Evolutionary conservation across 2,329 filamentous ascomycete genomes (phyloP).

Genomic region (Apiospora sp.): DNA sequence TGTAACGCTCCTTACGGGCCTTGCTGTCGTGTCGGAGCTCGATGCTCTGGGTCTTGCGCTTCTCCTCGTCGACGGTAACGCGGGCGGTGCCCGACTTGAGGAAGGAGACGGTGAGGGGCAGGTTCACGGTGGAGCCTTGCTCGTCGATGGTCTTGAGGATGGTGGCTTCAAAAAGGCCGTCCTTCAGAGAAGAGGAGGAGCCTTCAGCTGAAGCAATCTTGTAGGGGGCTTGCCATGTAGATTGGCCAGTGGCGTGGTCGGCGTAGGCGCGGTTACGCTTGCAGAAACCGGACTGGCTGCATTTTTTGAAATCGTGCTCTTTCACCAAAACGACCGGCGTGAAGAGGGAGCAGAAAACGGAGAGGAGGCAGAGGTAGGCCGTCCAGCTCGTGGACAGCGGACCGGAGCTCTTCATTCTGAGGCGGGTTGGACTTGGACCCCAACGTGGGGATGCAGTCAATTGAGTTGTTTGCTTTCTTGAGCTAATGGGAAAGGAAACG

Average conservation of each 20-base stretch:
- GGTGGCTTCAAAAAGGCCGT: conserved; percentile 80
- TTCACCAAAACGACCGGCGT: conserved; percentile 81
- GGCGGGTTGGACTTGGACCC: conserved; percentile 29
- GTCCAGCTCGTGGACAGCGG: conserved; percentile 70
- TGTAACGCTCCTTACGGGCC: conserved; percentile 90
- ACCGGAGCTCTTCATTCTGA: conserved; percentile 58
- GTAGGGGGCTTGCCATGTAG: conserved; percentile 80
- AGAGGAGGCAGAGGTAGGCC: conserved; percentile 66
- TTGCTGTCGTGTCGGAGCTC: conserved; percentile 85
- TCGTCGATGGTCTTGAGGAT: conserved; percentile 81
- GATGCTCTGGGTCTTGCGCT: conserved; percentile 86
- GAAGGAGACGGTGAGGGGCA: conserved; percentile 88
- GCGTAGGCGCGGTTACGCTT: conserved; percentile 92
- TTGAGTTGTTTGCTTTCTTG: conserved; percentile 3
- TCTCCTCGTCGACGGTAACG: conserved; percentile 91
- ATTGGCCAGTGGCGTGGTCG: conserved; percentile 71
- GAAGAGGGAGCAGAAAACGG: conserved; percentile 66
- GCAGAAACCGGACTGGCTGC: conserved; percentile 95
- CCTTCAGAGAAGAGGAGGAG: conserved; percentile 63
- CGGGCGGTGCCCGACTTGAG: conserved; percentile 88
- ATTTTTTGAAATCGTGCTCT: conserved; percentile 97
- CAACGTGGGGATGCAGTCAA: conserved; percentile 16
- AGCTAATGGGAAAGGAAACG: background rate
- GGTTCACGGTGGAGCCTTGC: conserved; percentile 72
- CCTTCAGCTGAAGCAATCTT: conserved; percentile 75